These are phyloP conservation scores for Hymenochaete sp. DNA, from an alignment of 1,284 basidiomycete species.

Conservation along the genomic window DNA sequence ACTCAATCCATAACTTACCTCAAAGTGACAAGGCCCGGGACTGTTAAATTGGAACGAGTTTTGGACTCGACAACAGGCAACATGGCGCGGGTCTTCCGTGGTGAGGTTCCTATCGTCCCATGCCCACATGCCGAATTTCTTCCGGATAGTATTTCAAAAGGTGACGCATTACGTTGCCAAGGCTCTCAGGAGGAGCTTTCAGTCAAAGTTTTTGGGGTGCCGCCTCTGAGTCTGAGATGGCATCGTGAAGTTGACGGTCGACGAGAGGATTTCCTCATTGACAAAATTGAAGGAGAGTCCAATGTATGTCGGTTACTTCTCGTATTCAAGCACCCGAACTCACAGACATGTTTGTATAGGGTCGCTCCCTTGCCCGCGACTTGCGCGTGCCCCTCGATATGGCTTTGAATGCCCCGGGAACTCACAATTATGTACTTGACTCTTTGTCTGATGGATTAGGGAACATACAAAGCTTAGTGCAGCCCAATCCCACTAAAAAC, in stretches of 20 bases:
- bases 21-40: slow-evolving; percentile 60
- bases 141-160: slow-evolving; percentile 33
- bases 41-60: slow-evolving; percentile 64
- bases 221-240: slow-evolving; percentile 74
- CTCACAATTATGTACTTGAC: slow-evolving; percentile 62
- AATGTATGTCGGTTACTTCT: slow-evolving; percentile 20
- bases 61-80: slow-evolving; percentile 61
- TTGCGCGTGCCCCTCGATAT: slow-evolving; percentile 63
- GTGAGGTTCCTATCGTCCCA: slow-evolving; percentile 69
- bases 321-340: slow-evolving; percentile 18
- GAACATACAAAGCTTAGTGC: slow-evolving; percentile 33
- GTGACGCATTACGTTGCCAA: slow-evolving; percentile 56
- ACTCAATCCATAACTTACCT: slow-evolving; percentile 71
- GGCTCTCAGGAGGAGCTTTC: slow-evolving; percentile 59
- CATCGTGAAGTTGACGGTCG: slow-evolving; percentile 55
- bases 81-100: slow-evolving; percentile 54
- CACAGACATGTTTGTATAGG: slow-evolving; percentile 17
- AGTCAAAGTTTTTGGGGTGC: slow-evolving; percentile 69
- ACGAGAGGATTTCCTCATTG: slow-evolving; percentile 64
- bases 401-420: slow-evolving; percentile 51
- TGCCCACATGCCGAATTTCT: slow-evolving; percentile 73
- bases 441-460: slow-evolving; percentile 68
- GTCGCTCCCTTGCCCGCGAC: slow-evolving; percentile 35
- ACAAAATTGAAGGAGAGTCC: slow-evolving; percentile 68
- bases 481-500: background rate